A percentile compares a stretch with the other conserved stretches of the same genome.
These are phyloP conservation scores for Phytophthora melonis DNA, from an alignment of 352 stramenopile genomes.

Conservation along the genomic window DNA sequence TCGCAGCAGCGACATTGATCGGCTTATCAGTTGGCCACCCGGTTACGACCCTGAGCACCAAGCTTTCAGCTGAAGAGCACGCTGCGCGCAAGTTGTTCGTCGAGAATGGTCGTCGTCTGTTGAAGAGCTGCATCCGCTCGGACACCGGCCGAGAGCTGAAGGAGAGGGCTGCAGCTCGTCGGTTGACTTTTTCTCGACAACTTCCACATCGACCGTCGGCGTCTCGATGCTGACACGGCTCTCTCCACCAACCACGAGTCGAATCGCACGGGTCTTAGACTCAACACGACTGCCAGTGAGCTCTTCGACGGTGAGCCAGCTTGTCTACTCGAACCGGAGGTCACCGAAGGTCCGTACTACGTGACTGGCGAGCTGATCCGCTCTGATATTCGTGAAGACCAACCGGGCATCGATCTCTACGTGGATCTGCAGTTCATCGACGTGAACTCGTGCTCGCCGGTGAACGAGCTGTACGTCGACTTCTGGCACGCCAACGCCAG, in stretches of 20 bases:
- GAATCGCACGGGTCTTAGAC: slow-evolving; percentile 2
- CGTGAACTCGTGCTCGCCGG: slow-evolving; percentile 15
- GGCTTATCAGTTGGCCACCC: slow-evolving; percentile 11
- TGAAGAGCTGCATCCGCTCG: slow-evolving; percentile 27
- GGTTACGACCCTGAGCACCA: neutral
- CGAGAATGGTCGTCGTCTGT: slow-evolving; percentile 23
- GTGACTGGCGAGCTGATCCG: slow-evolving; percentile 34
- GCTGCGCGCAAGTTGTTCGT: slow-evolving; percentile 16
- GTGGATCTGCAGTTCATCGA: slow-evolving; percentile 37
- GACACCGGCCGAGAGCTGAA: slow-evolving; percentile 18
- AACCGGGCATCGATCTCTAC: slow-evolving; percentile 34
- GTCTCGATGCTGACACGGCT: no score
- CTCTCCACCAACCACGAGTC: no score
- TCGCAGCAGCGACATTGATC: slow-evolving; percentile 10
- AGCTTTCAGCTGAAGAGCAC: no score
- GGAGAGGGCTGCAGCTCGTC: neutral
- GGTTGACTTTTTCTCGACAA: no score
- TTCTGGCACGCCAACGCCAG: no score
- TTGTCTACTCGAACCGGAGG: slow-evolving; percentile 32
- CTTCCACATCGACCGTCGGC: no score
- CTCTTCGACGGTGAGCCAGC: slow-evolving; percentile 19
- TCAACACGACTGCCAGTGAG: slow-evolving; percentile 14
- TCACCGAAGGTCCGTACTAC: slow-evolving; percentile 37
- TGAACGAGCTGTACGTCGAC: no score
- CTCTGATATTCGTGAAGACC: slow-evolving; percentile 29